Conservation (phyloP, 2,329 filamentous ascomycete genomes). For the Aspergillus pseudonomiae region DNA sequence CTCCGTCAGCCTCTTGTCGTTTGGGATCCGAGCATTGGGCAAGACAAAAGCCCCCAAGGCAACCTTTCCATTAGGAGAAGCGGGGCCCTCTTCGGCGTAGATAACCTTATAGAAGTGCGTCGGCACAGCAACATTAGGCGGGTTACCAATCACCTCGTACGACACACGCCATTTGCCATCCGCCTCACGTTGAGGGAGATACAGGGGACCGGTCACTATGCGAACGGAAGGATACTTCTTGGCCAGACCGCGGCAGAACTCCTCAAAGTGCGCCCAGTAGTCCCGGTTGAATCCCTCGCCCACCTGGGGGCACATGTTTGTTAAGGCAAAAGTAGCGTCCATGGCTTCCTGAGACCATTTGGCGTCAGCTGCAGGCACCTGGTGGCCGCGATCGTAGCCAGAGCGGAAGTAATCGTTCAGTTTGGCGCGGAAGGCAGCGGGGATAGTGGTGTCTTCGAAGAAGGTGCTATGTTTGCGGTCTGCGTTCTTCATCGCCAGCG, state of each 20-base stretch:
- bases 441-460: slow-evolving; percentile 77
- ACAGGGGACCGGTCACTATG: slow-evolving; percentile 90
- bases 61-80: slow-evolving; percentile 66
- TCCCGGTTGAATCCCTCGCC: slow-evolving; percentile 98
- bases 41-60: slow-evolving; percentile 92
- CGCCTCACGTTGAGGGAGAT: slow-evolving; percentile 81
- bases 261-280: slow-evolving; percentile 99
- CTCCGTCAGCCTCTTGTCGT: slow-evolving; percentile 81
- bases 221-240: slow-evolving; percentile 80
- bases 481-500: slow-evolving; percentile 71
- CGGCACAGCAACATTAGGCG: slow-evolving; percentile 91
- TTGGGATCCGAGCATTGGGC: slow-evolving; percentile 86
- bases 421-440: slow-evolving; percentile 83
- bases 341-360: slow-evolving; percentile 95
- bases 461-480: slow-evolving; percentile 86
- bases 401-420: slow-evolving; percentile 93
- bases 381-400: slow-evolving; percentile 94
- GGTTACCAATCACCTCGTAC: slow-evolving; percentile 94
- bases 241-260: slow-evolving; percentile 88
- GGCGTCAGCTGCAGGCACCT: slow-evolving; percentile 93
- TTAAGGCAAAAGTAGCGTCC: slow-evolving; percentile 90
- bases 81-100: slow-evolving; percentile 80
- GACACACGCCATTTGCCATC: slow-evolving; percentile 95
- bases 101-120: slow-evolving; percentile 99
- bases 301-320: slow-evolving; percentile 98